Evolutionary conservation across 2,329 filamentous ascomycete genomes (phyloP).

Genomic region (Phyllosticta citriasiana): DNA sequence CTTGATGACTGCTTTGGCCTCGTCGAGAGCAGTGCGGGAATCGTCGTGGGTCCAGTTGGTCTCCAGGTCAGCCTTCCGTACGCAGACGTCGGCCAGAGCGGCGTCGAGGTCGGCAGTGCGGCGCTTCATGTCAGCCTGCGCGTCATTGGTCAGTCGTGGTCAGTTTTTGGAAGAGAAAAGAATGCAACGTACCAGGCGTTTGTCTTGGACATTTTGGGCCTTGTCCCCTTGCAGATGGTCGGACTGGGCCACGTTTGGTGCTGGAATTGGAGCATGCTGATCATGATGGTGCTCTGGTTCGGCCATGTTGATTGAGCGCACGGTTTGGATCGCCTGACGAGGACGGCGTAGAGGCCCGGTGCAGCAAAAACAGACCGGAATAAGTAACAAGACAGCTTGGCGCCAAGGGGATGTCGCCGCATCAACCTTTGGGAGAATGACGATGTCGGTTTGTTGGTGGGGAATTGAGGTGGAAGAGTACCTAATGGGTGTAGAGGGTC

Average conservation of each 20-base stretch:
- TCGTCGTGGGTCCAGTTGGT: constrained; percentile 11
- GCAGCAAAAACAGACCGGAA: not conserved
- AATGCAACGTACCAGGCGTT: constrained; percentile 3
- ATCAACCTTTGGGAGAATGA: not conserved
- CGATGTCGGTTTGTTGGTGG: not conserved
- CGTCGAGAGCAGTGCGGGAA: constrained; percentile 24
- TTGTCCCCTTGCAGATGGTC: not conserved
- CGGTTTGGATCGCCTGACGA: not conserved
- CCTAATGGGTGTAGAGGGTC: too few relatives aligned
- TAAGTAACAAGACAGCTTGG: not conserved
- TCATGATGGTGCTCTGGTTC: not conserved
- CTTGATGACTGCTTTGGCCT: constrained; percentile 46
- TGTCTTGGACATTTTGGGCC: not conserved
- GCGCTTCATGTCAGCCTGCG: constrained; percentile 1
- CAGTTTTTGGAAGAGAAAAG: not conserved
- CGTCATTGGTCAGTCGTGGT: not conserved
- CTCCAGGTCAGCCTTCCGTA: constrained; percentile 30
- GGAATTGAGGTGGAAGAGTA: not conserved
- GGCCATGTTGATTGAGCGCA: not conserved
- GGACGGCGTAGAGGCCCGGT: not conserved
- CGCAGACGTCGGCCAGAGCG: constrained; percentile 37
- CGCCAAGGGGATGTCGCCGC: not conserved
- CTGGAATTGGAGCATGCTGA: not conserved
- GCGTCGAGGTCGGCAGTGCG: constrained; percentile 21
- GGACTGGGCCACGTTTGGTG: not conserved